phyloP scores from a whole-genome alignment of 176 grass and related monocot species.

The Ampelocalamus luodianensis region DNA sequence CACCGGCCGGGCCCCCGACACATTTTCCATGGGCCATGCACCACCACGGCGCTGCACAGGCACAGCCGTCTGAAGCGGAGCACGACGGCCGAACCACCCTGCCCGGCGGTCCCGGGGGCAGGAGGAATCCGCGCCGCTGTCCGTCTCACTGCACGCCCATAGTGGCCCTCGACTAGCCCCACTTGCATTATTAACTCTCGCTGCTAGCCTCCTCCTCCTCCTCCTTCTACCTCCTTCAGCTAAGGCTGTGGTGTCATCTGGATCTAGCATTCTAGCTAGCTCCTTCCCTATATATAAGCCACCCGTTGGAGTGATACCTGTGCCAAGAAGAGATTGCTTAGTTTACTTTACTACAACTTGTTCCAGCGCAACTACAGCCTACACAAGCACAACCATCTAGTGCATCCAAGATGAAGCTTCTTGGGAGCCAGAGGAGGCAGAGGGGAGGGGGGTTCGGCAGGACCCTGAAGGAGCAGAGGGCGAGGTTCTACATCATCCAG shows the following conservation, averaged over 20 bases:
- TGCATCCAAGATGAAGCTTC: conserved; percentile 48
- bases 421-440: conserved; percentile 51
- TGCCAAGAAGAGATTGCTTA: not conserved
- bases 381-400: not conserved
- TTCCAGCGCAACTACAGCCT: not conserved
- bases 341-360: too few species aligned
- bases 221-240: not conserved
- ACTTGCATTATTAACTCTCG: not conserved
- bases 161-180: not conserved
- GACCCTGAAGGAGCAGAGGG: conserved; percentile 52
- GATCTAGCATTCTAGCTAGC: not conserved
- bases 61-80: not conserved
- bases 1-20: conserved; percentile 38
- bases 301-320: not conserved
- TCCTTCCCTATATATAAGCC: conserved; percentile 35
- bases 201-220: not conserved
- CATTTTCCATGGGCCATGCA: conserved; percentile 44
- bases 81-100: conserved; percentile 46
- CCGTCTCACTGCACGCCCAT: conserved; percentile 38
- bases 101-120: conserved; percentile 42
- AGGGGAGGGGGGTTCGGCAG: conserved; percentile 41
- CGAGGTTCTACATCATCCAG: conserved; percentile 63
- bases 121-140: conserved; percentile 46
- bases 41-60: not conserved
- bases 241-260: not conserved